Percentiles rank a stretch among this genome's conserved stretches.
These are phyloP conservation scores for Benincasa hispida DNA, from an alignment of 306 rosid species.

Conservation along the genomic window DNA sequence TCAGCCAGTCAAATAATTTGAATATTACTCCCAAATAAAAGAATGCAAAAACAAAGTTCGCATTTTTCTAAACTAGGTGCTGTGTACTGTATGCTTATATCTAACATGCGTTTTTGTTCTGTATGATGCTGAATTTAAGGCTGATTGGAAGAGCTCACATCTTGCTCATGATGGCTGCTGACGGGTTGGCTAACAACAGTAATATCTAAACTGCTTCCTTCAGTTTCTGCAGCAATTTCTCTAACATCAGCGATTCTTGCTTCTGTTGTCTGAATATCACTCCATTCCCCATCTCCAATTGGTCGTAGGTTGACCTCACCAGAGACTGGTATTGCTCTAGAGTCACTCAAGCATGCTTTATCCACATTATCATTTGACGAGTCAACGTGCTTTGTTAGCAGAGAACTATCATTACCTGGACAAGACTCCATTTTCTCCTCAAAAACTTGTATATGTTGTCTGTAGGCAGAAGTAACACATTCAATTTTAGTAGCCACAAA, in stretches of 20 bases:
- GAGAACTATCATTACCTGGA: slow-evolving; percentile 31
- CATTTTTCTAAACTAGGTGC: slow-evolving; percentile 3
- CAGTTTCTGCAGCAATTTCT: slow-evolving; percentile 65
- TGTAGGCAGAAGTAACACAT: slow-evolving; percentile 14
- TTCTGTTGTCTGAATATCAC: slow-evolving; percentile 88
- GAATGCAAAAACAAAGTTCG: not conserved
- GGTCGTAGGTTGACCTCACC: slow-evolving; percentile 55
- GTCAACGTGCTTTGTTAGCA: slow-evolving; percentile 78
- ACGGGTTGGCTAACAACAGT: slow-evolving; percentile 73
- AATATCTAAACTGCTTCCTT: slow-evolving; percentile 83
- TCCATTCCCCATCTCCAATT: slow-evolving; percentile 73
- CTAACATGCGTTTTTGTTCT: not conserved
- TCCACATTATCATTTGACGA: slow-evolving; percentile 78
- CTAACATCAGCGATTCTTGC: slow-evolving; percentile 86
- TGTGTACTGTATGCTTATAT: not conserved
- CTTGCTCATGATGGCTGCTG: slow-evolving; percentile 58
- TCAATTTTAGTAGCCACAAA: not conserved
- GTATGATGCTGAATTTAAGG: not conserved
- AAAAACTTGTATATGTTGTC: slow-evolving; percentile 77
- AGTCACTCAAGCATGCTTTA: slow-evolving; percentile 86
- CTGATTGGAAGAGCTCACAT: slow-evolving; percentile 39
- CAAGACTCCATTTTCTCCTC: slow-evolving; percentile 78
- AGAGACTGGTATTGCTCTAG: slow-evolving; percentile 49
- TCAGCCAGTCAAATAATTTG: not conserved
- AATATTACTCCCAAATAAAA: not conserved